These are phyloP conservation scores for Leishmania martiniquensis DNA, from an alignment of 208 protist genomes.

Conservation along the genomic window DNA sequence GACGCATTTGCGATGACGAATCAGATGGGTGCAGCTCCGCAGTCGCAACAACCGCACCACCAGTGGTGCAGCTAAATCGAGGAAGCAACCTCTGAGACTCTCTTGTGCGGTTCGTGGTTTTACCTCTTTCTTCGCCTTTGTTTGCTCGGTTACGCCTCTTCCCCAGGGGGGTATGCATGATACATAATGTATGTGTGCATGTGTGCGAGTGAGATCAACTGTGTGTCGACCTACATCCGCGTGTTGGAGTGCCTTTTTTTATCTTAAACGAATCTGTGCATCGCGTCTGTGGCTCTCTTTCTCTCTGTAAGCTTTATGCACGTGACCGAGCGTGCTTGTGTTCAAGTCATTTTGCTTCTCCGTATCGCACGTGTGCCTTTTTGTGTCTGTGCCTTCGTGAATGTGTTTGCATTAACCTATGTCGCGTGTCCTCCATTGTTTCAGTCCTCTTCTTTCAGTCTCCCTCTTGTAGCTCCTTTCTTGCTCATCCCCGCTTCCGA, in stretches of 20 bases:
- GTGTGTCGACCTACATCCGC: neutral
- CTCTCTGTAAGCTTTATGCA: neutral
- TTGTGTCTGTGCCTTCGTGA: neutral
- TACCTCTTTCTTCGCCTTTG: neutral
- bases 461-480: neutral
- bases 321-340: neutral
- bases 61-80: constrained; percentile 30
- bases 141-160: neutral
- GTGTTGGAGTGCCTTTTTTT: neutral
- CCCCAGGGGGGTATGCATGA: neutral
- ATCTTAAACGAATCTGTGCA: neutral
- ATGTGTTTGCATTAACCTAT: neutral
- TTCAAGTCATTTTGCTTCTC: neutral
- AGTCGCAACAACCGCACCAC: constrained; percentile 24
- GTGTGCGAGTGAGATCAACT: neutral
- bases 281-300: constrained; percentile 24
- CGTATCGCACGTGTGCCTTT: neutral
- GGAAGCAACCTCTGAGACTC: constrained; percentile 3
- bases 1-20: constrained; percentile 27
- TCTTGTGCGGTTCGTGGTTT: no score
- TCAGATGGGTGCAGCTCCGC: constrained; percentile 24
- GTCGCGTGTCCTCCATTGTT: neutral
- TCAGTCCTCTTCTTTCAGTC: neutral
- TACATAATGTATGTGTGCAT: neutral
- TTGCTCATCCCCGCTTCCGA: neutral